Percentiles rank a stretch among this genome's conserved stretches.
Evolutionary conservation across 1,284 basidiomycete genomes (phyloP).

Genomic region (Grifola frondosa): DNA sequence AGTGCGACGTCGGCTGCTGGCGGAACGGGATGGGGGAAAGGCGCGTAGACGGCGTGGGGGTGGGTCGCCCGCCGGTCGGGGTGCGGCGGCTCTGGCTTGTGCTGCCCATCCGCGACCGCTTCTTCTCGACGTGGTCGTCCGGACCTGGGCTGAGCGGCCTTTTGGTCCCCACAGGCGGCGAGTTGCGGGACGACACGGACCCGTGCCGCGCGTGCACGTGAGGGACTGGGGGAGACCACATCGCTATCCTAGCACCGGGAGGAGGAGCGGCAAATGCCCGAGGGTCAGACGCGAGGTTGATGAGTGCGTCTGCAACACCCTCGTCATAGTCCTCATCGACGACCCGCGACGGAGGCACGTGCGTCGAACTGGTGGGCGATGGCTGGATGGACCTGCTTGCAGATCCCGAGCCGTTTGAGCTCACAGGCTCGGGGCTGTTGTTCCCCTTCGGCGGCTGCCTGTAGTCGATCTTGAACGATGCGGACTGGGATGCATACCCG

Average conservation of each 20-base stretch:
- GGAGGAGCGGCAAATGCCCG: constrained; percentile 25
- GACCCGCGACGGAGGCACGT: constrained; percentile 57
- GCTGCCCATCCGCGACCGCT: constrained; percentile 63
- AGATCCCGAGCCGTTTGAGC: constrained; percentile 62
- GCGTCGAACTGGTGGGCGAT: constrained; percentile 61
- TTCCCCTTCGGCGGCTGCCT: constrained; percentile 33
- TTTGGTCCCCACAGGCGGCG: constrained; percentile 41
- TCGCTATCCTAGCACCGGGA: constrained; percentile 11
- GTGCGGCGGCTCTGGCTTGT: constrained; percentile 47
- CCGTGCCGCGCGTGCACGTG: constrained; percentile 19
- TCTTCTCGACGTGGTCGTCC: constrained; percentile 54
- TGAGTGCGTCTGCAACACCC: constrained; percentile 69
- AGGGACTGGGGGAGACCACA: constrained; percentile 22
- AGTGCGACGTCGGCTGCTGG: constrained; percentile 54
- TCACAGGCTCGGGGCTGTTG: constrained; percentile 55
- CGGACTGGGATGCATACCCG: constrained; percentile 27
- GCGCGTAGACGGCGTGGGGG: constrained; percentile 54
- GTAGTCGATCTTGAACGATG: constrained; percentile 39
- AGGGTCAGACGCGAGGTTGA: constrained; percentile 47
- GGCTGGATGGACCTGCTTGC: constrained; percentile 55
- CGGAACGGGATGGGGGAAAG: constrained; percentile 76
- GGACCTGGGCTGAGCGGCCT: constrained; percentile 64
- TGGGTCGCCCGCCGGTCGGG: constrained; percentile 46
- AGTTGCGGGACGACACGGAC: constrained; percentile 27
- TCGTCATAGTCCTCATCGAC: constrained; percentile 86